Base-by-base conservation (phyloP, 2,329 filamentous ascomycete genomes). In the Penicillium occitanis region DNA sequence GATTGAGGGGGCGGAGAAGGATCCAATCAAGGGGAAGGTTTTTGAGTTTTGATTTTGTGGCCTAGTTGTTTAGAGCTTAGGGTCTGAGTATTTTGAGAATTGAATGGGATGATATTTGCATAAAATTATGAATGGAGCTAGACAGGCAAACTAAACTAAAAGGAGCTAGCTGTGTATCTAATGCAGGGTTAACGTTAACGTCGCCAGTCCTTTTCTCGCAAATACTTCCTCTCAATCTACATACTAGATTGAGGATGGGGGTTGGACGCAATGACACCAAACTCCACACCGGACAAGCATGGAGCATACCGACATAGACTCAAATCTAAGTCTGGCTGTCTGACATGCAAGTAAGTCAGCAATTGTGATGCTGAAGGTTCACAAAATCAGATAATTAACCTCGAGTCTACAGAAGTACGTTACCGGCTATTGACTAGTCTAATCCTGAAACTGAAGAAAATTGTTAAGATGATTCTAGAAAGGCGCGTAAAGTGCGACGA, bases 1-100 rank as follows among this genome's bases (percentile, higher is more conserved):
- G 65, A 84, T 91, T 63, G 82, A 88, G 78, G 83, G 84, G 69
- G 87, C 87, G 0, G 55, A 65, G 25, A 90, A 73, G 46, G 71
- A 73, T 30, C 69, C 71, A 1, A 70, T 73, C 4, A 71, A 66
- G 40, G 13, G 53, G 55, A 59, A 61, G 51, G 35, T 33, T 37
- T 58, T 60, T 46, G 57, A 60, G 53, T 37, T 40, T 57, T 57
- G n/a, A 35, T 13, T 6, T 6, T 2, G 25, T 51, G 14, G 11
- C 13, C 14, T 10, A 7, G 13, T 30, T 46, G 42, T 50, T 50
- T 5, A 2, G n/a, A 13, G 1, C 3, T 14, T 13, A 8, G 22
- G 10, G 28, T 30, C 28, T 30, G 28, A 5, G 28, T 30, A 7
- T 30, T 30, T 7, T 7, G 28, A 30, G 28, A 19, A n/a, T 44